Conservation (phyloP, 208 protist genomes). For the Trypanosoma vivax region DNA sequence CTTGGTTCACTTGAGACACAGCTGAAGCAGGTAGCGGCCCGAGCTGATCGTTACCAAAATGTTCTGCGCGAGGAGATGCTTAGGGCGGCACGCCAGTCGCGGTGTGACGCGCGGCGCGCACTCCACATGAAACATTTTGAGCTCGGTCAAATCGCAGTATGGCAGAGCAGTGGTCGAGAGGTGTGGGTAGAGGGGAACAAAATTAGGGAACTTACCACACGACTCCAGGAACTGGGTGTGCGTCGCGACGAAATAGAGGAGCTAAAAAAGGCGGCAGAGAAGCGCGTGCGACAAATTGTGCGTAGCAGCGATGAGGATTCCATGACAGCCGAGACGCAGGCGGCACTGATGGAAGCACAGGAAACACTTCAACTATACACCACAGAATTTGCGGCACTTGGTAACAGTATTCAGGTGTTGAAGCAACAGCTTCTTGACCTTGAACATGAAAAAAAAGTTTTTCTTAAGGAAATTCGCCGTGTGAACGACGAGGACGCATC, state of each 20-base stretch:
- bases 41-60: constrained; percentile 34
- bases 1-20: constrained; percentile 22
- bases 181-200: constrained; percentile 71
- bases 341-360: constrained; percentile 45
- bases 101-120: constrained; percentile 44
- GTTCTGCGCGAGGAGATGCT: constrained; percentile 58
- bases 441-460: constrained; percentile 67
- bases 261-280: constrained; percentile 47
- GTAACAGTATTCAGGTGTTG: constrained; percentile 25
- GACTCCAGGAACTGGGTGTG: constrained; percentile 30
- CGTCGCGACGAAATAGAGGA: constrained; percentile 48
- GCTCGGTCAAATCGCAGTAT: constrained; percentile 61
- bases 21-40: constrained; percentile 14
- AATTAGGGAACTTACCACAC: constrained; percentile 35
- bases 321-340: constrained; percentile 25
- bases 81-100: constrained; percentile 25
- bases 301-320: constrained; percentile 56
- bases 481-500: constrained; percentile 75
- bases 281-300: constrained; percentile 37
- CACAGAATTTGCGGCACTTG: constrained; percentile 45
- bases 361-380: constrained; percentile 42
- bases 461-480: constrained; percentile 75
- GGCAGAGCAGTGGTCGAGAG: constrained; percentile 41
- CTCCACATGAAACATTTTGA: constrained; percentile 66
- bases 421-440: constrained; percentile 38